Conservation (phyloP, 2,329 filamentous ascomycete species). For the Leptosphaerulina australis region DNA sequence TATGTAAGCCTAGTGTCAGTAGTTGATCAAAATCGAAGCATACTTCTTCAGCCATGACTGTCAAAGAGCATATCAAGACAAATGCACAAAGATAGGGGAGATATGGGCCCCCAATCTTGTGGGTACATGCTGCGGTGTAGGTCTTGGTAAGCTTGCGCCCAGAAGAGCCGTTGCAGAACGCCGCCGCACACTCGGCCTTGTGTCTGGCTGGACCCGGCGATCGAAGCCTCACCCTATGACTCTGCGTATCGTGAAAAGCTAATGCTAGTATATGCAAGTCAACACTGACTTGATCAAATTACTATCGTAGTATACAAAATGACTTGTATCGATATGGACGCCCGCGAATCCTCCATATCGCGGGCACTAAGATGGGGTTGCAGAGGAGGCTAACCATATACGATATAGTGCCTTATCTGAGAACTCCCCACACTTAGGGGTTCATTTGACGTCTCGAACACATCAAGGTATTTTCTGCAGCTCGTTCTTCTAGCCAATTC, state of each 20-base stretch:
- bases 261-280: neutral
- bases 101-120: conserved; percentile 3
- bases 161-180: conserved; percentile 2
- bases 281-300: neutral
- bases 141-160: conserved; percentile 19
- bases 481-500: too few species aligned
- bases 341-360: conserved; percentile 3
- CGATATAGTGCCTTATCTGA: neutral
- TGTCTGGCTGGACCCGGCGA: conserved; percentile 5
- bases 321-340: neutral
- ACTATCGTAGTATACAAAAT: neutral
- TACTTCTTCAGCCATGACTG: conserved; percentile 28
- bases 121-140: conserved; percentile 13
- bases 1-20: neutral
- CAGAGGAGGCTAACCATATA: neutral
- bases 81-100: neutral
- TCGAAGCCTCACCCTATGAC: neutral
- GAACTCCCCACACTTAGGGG: neutral
- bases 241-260: conserved; percentile 27
- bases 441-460: too few species aligned
- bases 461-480: too few species aligned
- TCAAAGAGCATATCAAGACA: conserved; percentile 13
- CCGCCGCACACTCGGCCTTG: conserved; percentile 21
- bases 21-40: neutral
- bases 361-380: neutral